Evolutionary conservation across 2,329 filamentous ascomycete genomes (phyloP), one percentile per base, ranked within the genome.

Genomic region (Epichloe aotearoae): DNA sequence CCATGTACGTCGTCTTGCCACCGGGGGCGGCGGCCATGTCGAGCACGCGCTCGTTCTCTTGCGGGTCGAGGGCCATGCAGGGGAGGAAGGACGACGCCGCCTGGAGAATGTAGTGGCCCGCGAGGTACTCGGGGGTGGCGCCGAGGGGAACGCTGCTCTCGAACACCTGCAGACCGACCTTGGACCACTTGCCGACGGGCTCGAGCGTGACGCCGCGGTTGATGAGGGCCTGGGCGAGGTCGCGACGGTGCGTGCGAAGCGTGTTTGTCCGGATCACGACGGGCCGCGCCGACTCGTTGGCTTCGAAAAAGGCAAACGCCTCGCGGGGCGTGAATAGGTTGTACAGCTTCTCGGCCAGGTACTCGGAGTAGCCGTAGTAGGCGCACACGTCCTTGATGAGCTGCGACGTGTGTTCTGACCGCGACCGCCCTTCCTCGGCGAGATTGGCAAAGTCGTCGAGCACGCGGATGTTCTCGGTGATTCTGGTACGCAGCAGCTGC

Each of bases 221-320:
- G 75, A 96, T 96, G 53, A 96, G 78, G 1, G 90, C 80, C 67
- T 96, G 90, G 10, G 93, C 93, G 17, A 98, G 83, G 55, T 95
- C 90, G 61, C 81, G 73, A 49, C 81, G 75, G 63, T 83, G 79
- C 38, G 80, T 84, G 59, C 88, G 85, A 53, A 98, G 79, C 8
- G 91, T 98, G 70, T 98, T 98, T 55, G 93, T 97, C 62, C 93
- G 84, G 64, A 98, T 94, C 57, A 98, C 93, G 52, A 98, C 83
- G 4, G 93, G 93, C 48, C 93, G 82, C 14, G 89, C 82, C 30
- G 87, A 89, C 71, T 98, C 93, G 81, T 98, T 98, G 61, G 91
- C 91, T 71, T 98, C 93, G 72, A 98, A 97, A 71, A 98, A 98
- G 50, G 90, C 90, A 59, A 97, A 94, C 0, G 93, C 93, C 71